Evolutionary conservation across 2,329 filamentous ascomycete genomes (phyloP), one percentile per base, ranked within the genome.

Genomic region (Penicillium sp.): DNA sequence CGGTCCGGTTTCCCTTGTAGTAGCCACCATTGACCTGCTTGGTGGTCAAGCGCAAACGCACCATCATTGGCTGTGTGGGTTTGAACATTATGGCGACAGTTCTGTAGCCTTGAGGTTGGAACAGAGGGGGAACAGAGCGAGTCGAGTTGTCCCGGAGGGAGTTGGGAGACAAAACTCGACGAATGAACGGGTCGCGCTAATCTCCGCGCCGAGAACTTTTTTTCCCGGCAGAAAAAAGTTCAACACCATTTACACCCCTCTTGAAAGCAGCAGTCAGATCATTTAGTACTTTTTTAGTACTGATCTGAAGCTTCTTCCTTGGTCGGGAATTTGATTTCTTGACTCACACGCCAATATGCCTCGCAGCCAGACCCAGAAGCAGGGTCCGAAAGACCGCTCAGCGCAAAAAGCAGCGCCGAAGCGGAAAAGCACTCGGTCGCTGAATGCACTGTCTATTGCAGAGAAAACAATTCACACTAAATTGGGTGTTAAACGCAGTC

Each of bases 1-100:
- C 94, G 0, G 91, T 88, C 44, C 92, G 83, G 67, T 89, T 97
- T 72, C 94, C 94, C 82, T 97, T 97, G 85, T 99, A 99, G 84
- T 88, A 99, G 65, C 92, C 93, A 71, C 91, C 90, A 73, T 88
- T 89, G 72, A 93, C 88, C 76, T 94, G 88, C 78, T 99, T 99
- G 64, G 93, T 96, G 12, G 90, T 97, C 69, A 99, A 84, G 70
- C 93, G 91, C 75, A 91, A 83, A 55, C 84, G 83, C 72, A 85
- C 80, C 66, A 83, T 82, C 67, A 96, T 86, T 33, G 74, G 69
- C 52, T 72, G 65, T 37, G 77, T 73, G 35, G 77, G 74, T 62
- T 75, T 77, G 59, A 78, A 74, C 73, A 77, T 76, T 41, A 57
- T 69, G 57, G 45, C 44, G 44, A 38, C 31, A 41, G 35, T 55